phyloP scores from a whole-genome alignment of 2,329 filamentous ascomycete species.

The Acephala macrosclerotiorum region DNA sequence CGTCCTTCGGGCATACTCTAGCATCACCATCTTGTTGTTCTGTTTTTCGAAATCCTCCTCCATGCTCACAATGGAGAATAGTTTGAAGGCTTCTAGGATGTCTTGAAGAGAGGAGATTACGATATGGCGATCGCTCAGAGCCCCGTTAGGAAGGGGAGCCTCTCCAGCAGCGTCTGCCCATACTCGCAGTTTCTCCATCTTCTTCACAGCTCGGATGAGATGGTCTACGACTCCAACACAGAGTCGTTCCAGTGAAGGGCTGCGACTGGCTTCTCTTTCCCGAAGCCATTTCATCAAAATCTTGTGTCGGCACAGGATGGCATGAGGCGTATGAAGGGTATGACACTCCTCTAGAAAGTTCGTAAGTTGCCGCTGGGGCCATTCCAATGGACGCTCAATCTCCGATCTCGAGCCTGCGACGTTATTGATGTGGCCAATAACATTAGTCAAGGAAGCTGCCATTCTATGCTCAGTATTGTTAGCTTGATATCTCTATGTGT shows the following conservation, averaged over 20 bases:
- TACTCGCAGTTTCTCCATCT: neutral
- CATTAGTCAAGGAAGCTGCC: neutral
- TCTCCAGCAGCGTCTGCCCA: neutral
- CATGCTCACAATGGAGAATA: neutral
- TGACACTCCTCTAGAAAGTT: neutral
- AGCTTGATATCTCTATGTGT: neutral
- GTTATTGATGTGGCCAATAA: neutral
- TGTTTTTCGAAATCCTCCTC: neutral
- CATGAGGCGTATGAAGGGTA: neutral
- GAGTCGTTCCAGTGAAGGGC: neutral
- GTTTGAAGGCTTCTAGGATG: neutral
- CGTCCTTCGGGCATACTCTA: neutral
- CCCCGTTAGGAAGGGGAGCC: neutral
- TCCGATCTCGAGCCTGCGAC: neutral
- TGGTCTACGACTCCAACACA: neutral
- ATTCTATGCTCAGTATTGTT: neutral
- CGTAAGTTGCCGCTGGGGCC: neutral
- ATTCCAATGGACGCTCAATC: neutral
- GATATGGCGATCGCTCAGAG: neutral
- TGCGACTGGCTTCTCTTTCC: neutral
- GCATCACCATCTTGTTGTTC: neutral
- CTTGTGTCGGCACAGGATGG: neutral
- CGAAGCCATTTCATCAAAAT: neutral
- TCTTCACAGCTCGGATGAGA: neutral
- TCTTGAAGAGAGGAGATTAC: neutral